phyloP scores from a whole-genome alignment of 2,329 filamentous ascomycete species.

The Gnomoniopsis smithogilvyi region DNA sequence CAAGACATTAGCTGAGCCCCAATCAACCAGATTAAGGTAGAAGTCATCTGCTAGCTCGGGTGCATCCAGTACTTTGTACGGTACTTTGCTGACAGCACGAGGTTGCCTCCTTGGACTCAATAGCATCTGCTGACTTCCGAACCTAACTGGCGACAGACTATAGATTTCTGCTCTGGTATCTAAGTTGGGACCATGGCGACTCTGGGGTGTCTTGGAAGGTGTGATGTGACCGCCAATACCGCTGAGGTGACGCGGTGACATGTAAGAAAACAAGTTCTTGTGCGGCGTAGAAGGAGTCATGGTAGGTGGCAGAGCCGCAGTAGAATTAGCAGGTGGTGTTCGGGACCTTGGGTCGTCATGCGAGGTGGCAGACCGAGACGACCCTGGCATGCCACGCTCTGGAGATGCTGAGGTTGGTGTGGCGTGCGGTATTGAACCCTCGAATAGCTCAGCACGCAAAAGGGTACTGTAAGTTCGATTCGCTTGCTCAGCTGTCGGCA shows the following conservation, averaged over 20 bases:
- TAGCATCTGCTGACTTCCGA: slow-evolving; percentile 89
- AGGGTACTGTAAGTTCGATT: slow-evolving; percentile 89
- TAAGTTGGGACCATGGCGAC: slow-evolving; percentile 81
- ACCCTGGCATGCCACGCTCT: slow-evolving; percentile 49
- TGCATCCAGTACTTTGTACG: slow-evolving; percentile 95
- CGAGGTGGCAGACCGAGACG: slow-evolving; percentile 51
- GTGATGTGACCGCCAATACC: slow-evolving; percentile 78
- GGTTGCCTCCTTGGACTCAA: slow-evolving; percentile 86
- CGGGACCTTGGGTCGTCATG: slow-evolving; percentile 69
- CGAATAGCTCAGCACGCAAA: slow-evolving; percentile 88
- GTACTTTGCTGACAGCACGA: slow-evolving; percentile 89
- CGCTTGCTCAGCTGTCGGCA: slow-evolving; percentile 75
- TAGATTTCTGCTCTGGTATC: slow-evolving; percentile 92
- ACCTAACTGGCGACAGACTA: slow-evolving; percentile 89
- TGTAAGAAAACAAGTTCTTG: slow-evolving; percentile 94
- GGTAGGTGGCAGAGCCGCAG: slow-evolving; percentile 64
- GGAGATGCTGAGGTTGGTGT: slow-evolving; percentile 62
- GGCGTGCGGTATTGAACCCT: slow-evolving; percentile 80
- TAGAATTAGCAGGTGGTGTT: slow-evolving; percentile 72
- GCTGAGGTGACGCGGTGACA: slow-evolving; percentile 69
- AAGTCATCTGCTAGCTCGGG: slow-evolving; percentile 96
- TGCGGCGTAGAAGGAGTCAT: slow-evolving; percentile 92
- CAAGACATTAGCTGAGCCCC: slow-evolving; percentile 92
- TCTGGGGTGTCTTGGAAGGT: slow-evolving; percentile 84
- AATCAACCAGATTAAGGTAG: slow-evolving; percentile 95